These are phyloP conservation scores for Fusarium floridanum DNA, from an alignment of 2,329 filamentous ascomycete species.

Conservation along the genomic window DNA sequence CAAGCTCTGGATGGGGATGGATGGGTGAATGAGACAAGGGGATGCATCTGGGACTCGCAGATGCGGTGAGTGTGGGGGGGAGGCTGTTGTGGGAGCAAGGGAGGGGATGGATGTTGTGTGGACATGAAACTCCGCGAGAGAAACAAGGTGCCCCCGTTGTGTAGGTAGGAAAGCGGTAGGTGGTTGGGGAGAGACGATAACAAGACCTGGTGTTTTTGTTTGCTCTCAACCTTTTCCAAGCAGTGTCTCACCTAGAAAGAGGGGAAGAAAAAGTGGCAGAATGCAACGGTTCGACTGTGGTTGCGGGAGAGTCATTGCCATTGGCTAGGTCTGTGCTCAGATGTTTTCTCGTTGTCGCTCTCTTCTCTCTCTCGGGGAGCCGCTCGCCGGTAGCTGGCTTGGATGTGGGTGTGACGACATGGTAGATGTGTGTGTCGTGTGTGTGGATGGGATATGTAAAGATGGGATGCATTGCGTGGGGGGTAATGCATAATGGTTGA, in stretches of 20 bases:
- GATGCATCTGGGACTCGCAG: conserved; percentile 29
- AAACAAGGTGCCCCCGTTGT: conserved; percentile 4
- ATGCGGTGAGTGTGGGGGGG: conserved; percentile 46
- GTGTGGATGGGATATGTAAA: not conserved
- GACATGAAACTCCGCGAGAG: conserved; percentile 21
- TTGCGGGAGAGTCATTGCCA: not conserved
- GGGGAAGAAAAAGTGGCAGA: conserved; percentile 15
- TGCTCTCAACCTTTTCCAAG: not conserved
- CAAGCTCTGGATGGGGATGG: not conserved
- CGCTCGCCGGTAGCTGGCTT: conserved; percentile 3
- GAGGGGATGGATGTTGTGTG: conserved; percentile 14
- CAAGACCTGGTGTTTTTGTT: not conserved
- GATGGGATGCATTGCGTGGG: conserved; percentile 23
- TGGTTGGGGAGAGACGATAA: conserved; percentile 18
- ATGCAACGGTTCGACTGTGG: conserved; percentile 28
- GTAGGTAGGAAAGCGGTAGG: not conserved
- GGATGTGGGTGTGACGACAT: conserved; percentile 33
- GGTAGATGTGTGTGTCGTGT: not conserved
- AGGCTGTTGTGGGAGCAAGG: not conserved
- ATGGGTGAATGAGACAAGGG: conserved; percentile 28
- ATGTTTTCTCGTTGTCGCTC: conserved; percentile 33
- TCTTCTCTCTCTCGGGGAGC: conserved; percentile 6
- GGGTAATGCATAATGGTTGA: conserved; percentile 2
- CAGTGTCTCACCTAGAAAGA: conserved; percentile 7
- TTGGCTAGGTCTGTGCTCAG: conserved; percentile 29